Evolutionary conservation across 805 yeast species (phyloP).

Genomic region (Teunomyces tritomae): DNA sequence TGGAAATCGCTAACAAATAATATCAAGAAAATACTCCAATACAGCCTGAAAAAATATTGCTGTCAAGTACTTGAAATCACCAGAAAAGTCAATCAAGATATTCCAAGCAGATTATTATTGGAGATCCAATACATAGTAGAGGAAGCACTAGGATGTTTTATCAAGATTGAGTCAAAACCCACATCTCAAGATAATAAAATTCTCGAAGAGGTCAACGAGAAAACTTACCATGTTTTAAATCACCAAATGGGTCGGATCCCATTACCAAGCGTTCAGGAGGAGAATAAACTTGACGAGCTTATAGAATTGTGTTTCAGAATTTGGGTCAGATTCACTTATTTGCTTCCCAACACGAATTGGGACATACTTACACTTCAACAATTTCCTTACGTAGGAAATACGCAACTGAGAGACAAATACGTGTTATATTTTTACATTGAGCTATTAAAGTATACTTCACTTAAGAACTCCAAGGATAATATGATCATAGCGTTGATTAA

Average conservation of each 20-base stretch:
- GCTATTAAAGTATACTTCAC: slow-evolving; percentile 19
- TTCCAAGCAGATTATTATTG: slow-evolving; percentile 3
- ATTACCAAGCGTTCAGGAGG: slow-evolving; percentile 19
- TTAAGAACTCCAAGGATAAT: slow-evolving; percentile 21
- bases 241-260: slow-evolving; percentile 38
- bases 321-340: slow-evolving; percentile 26
- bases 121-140: slow-evolving; percentile 4
- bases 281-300: slow-evolving; percentile 15
- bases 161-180: background rate
- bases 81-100: background rate
- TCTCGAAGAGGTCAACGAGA: slow-evolving; percentile 4
- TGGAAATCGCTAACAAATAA: slow-evolving; percentile 13
- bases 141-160: background rate
- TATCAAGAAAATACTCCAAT: slow-evolving; percentile 1
- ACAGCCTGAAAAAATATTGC: background rate
- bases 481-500: slow-evolving; percentile 21
- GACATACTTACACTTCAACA: slow-evolving; percentile 34
- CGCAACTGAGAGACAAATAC: slow-evolving; percentile 34
- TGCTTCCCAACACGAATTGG: slow-evolving; percentile 28
- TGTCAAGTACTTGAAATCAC: slow-evolving; percentile 7
- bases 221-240: slow-evolving; percentile 16
- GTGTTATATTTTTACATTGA: slow-evolving; percentile 25
- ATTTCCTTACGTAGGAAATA: slow-evolving; percentile 40
- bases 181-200: background rate
- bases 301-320: slow-evolving; percentile 28